Conservation (phyloP, 139 green algal genomes). For the Micromonas commoda region DNA sequence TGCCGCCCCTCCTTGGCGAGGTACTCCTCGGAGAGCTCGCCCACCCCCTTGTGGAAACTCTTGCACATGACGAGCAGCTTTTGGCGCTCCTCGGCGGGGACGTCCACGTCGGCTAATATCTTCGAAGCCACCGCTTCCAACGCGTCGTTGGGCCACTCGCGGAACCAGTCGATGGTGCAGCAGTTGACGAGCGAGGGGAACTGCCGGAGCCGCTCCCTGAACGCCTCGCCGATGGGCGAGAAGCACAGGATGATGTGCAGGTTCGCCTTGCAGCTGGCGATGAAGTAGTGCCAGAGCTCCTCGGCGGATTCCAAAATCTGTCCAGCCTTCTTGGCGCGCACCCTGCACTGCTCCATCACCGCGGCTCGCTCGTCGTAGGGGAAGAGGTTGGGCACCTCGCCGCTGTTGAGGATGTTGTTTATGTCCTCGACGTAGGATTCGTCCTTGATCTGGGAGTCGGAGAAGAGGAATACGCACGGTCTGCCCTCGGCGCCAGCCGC, state of each 20-base stretch:
- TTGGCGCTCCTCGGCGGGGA: slow-evolving; percentile 31
- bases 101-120: slow-evolving; percentile 32
- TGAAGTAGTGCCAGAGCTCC: slow-evolving; percentile 37
- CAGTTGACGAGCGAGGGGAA: slow-evolving; percentile 60
- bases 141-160: slow-evolving; percentile 40
- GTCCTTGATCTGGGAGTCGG: slow-evolving; percentile 39
- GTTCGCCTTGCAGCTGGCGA: slow-evolving; percentile 21
- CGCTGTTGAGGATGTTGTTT: slow-evolving; percentile 41
- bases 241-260: slow-evolving; percentile 41
- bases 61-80: slow-evolving; percentile 54
- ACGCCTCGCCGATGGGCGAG: slow-evolving; percentile 35
- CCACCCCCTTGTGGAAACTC: slow-evolving; percentile 48
- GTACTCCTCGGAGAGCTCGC: slow-evolving; percentile 34
- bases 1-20: slow-evolving; percentile 20
- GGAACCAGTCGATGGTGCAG: slow-evolving; percentile 54
- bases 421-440: slow-evolving; percentile 44
- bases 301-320: slow-evolving; percentile 37
- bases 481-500: slow-evolving; percentile 29
- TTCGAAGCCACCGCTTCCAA: slow-evolving; percentile 41
- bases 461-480: slow-evolving; percentile 38
- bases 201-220: slow-evolving; percentile 46
- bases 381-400: slow-evolving; percentile 61
- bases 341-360: slow-evolving; percentile 47
- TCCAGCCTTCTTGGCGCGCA: slow-evolving; percentile 25
- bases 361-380: slow-evolving; percentile 57